Evolutionary conservation across 331 rosid genomes (phyloP), one percentile per base, ranked within the genome.

Genomic region (Dryas integrifolia): DNA sequence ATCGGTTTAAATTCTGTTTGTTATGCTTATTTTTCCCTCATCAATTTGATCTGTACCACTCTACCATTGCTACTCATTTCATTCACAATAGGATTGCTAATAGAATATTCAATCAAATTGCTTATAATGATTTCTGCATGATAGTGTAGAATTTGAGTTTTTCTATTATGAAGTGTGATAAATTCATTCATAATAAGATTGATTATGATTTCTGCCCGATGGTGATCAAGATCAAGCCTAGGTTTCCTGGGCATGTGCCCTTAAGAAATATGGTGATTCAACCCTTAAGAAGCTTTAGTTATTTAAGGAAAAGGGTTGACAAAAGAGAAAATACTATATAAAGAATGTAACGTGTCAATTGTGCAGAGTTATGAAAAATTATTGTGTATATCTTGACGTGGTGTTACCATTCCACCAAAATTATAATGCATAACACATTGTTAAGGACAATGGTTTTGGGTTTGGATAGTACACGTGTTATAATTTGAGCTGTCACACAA

Each of bases 81-180:
- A 71, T 18, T 43, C 9, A 6, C 44, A 15, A 56, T 52, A 16
- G 15, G n/a, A 26, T 48, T 43, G 45, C 18, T 56, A 70, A 57
- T 70, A 2, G 15, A 41, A 41, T 14, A 40, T 35, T 12, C 62
- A 70, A 4, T 13, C 9, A 4, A 52, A 63, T 50, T 70, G 69
- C 68, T 79, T 68, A 21, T 60, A 59, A 73, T 60, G 73, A 73
- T 67, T 63, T 71, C 51, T 55, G 83, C 72, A 58, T 45, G 24
- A 76, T 78, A 72, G 72, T 56, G 51, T 55, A 48, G n/a, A n/a
- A 24, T 41, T 66, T 60, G 10, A 56, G 52, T 55, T 14, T n/a
- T 49, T 66, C 58, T 39, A 3, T 18, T 70, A 6, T 15, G 13
- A 9, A 39, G 14, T 13, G 4, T 52, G 5, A 39, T 39, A 18